A percentile compares a stretch with the other conserved stretches of the same genome.
Evolutionary conservation across 257 asterid species (phyloP).

Genomic region (Fraxinus americana): DNA sequence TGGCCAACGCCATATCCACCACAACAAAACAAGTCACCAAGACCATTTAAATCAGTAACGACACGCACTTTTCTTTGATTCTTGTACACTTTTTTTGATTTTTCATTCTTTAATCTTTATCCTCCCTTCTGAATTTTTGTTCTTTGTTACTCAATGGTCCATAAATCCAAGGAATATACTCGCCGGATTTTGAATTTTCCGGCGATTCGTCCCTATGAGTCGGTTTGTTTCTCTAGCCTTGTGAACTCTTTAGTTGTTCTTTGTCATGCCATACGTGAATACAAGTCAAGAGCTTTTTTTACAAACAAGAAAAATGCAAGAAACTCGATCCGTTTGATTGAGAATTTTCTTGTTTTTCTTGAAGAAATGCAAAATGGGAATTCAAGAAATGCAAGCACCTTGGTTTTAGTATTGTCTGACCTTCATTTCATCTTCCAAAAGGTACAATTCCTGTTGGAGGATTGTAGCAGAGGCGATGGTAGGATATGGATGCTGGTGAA

Average conservation of each 20-base stretch:
- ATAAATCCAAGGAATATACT: slow-evolving; percentile 37
- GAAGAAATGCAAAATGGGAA: slow-evolving; percentile 40
- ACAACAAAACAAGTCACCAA: neutral
- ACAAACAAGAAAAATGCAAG: slow-evolving; percentile 57
- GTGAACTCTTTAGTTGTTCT: slow-evolving; percentile 49
- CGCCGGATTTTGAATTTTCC: slow-evolving; percentile 90
- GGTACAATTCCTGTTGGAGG: slow-evolving; percentile 61
- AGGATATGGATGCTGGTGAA: slow-evolving; percentile 59
- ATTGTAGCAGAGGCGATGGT: slow-evolving; percentile 62
- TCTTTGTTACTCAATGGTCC: slow-evolving; percentile 46
- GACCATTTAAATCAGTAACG: neutral
- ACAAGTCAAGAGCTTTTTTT: slow-evolving; percentile 49
- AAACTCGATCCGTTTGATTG: slow-evolving; percentile 50
- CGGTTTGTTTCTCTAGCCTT: slow-evolving; percentile 46
- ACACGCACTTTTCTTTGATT: neutral
- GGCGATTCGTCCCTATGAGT: slow-evolving; percentile 79
- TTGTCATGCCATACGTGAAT: slow-evolving; percentile 42
- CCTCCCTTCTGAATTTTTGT: neutral
- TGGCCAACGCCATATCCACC: slow-evolving; percentile 18
- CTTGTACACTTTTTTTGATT: slow-evolving; percentile 20
- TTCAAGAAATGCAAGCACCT: slow-evolving; percentile 26
- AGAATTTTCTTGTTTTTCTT: slow-evolving; percentile 57
- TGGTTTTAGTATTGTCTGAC: slow-evolving; percentile 56
- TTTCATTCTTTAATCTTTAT: slow-evolving; percentile 6
- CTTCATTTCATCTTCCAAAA: slow-evolving; percentile 80